Percentiles rank a stretch among this genome's conserved stretches.
phyloP scores from a whole-genome alignment of 306 rosid genomes.

The Sphenostylis stenocarpa region DNA sequence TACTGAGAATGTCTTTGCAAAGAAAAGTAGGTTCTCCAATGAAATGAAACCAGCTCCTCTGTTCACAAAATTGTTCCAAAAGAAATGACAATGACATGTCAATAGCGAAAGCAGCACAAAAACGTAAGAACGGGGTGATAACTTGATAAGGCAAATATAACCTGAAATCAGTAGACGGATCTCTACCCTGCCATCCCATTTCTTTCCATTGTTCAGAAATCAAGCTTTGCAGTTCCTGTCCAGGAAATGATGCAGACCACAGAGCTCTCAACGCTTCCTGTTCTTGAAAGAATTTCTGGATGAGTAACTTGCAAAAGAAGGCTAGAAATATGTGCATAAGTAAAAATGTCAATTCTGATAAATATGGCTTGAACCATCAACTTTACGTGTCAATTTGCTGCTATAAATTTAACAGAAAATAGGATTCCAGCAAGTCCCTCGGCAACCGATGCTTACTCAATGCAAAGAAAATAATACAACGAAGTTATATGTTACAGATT shows the following conservation, averaged over 20 bases:
- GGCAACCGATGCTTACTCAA: background rate
- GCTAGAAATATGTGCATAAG: background rate
- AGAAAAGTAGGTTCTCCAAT: conserved; percentile 88
- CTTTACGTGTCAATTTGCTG: background rate
- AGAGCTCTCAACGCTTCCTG: conserved; percentile 87
- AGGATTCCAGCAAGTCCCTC: conserved; percentile 6
- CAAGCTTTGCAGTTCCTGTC: conserved; percentile 72
- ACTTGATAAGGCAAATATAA: conserved; percentile 29
- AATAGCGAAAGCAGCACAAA: background rate
- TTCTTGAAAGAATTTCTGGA: conserved; percentile 32
- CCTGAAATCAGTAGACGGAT: conserved; percentile 97
- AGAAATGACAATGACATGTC: conserved; percentile 11
- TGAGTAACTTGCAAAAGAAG: conserved; percentile 22
- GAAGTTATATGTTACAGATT: background rate
- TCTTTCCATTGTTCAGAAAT: conserved; percentile 95
- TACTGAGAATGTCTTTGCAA: conserved; percentile 78
- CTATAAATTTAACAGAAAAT: background rate
- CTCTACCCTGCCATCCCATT: conserved; percentile 99
- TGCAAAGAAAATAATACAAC: conserved; percentile 19
- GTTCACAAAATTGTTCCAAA: conserved; percentile 32
- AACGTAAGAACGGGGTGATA: background rate
- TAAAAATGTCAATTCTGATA: background rate
- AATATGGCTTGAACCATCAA: background rate
- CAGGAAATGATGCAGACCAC: conserved; percentile 78
- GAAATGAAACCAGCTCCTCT: conserved; percentile 96